Evolutionary conservation across 208 protist genomes (phyloP).

Genomic region (Wallacemonas sp.): DNA sequence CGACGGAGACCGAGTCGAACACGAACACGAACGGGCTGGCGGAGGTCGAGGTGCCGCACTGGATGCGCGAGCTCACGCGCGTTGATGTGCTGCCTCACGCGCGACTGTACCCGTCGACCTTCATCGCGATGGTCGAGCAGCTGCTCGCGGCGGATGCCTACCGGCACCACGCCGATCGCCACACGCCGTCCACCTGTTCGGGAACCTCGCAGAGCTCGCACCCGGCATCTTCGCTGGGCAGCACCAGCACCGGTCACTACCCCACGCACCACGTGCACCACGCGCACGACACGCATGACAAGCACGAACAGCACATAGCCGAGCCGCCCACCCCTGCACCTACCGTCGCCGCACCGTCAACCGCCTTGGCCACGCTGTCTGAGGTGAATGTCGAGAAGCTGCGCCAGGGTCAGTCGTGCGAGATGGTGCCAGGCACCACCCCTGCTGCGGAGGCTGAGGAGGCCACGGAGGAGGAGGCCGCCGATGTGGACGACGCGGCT

Average conservation of each 20-base stretch:
- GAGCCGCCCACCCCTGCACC: not conserved
- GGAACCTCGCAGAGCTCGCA: not conserved
- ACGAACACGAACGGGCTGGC: not conserved
- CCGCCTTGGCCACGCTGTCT: not conserved
- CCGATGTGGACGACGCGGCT: not conserved
- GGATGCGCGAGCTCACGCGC: slow-evolving; percentile 2
- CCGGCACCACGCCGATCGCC: not conserved
- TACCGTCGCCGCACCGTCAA: not conserved
- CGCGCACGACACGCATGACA: not conserved
- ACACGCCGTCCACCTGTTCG: not conserved
- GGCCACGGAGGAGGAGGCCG: not conserved
- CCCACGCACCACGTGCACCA: not conserved
- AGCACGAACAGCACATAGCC: not conserved
- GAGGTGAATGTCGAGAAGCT: slow-evolving; percentile 8
- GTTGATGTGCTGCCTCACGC: slow-evolving; percentile 2
- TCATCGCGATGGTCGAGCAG: slow-evolving; percentile 17
- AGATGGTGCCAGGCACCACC: too few relatives aligned
- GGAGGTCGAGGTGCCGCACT: not conserved
- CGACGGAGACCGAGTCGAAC: not conserved
- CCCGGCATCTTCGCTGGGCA: not conserved
- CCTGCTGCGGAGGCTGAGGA: not conserved
- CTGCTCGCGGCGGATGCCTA: not conserved
- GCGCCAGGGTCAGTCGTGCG: slow-evolving; percentile 6
- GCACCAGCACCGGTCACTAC: slow-evolving; percentile 3
- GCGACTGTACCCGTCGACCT: slow-evolving; percentile 9